Percentiles rank a stretch among this genome's conserved stretches.
Evolutionary conservation across 768 basidiomycete species (phyloP).

Genomic region (Epithele typhae): DNA sequence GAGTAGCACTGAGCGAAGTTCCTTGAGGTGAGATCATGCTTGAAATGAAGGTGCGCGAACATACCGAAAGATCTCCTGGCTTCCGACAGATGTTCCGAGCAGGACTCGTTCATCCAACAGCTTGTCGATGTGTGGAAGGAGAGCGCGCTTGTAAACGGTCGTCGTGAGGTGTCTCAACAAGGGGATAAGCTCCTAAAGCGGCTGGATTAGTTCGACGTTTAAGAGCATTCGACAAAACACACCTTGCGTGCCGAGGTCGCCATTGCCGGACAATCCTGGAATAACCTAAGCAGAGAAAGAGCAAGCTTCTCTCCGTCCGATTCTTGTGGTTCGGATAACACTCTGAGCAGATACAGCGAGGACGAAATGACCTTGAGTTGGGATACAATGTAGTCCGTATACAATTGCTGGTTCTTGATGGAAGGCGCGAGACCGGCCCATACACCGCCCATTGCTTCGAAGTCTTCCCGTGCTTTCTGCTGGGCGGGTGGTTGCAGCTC

Average conservation of each 20-base stretch:
- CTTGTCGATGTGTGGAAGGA: slow-evolving; percentile 82
- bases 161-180: slow-evolving; percentile 88
- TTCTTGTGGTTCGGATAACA: slow-evolving; percentile 58
- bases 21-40: neutral
- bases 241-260: slow-evolving; percentile 82
- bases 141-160: slow-evolving; percentile 69
- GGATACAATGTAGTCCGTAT: slow-evolving; percentile 78
- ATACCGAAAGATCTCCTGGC: slow-evolving; percentile 80
- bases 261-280: slow-evolving; percentile 91
- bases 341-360: slow-evolving; percentile 83
- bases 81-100: slow-evolving; percentile 78
- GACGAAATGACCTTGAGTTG: slow-evolving; percentile 97
- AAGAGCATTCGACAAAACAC: slow-evolving; percentile 6
- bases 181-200: slow-evolving; percentile 77
- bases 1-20: slow-evolving; percentile 62
- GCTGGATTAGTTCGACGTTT: neutral
- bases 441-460: slow-evolving; percentile 74
- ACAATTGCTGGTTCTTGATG: slow-evolving; percentile 69
- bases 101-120: slow-evolving; percentile 88
- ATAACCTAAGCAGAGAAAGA: slow-evolving; percentile 73
- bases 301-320: slow-evolving; percentile 79
- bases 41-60: slow-evolving; percentile 12
- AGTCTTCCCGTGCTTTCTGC: slow-evolving; percentile 67
- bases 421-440: slow-evolving; percentile 81
- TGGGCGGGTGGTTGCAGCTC: slow-evolving; percentile 80